Evolutionary conservation across 192 early-diverging fungal species (phyloP), one percentile per base, ranked within the genome.

Genomic region (Coemansia sp.): DNA sequence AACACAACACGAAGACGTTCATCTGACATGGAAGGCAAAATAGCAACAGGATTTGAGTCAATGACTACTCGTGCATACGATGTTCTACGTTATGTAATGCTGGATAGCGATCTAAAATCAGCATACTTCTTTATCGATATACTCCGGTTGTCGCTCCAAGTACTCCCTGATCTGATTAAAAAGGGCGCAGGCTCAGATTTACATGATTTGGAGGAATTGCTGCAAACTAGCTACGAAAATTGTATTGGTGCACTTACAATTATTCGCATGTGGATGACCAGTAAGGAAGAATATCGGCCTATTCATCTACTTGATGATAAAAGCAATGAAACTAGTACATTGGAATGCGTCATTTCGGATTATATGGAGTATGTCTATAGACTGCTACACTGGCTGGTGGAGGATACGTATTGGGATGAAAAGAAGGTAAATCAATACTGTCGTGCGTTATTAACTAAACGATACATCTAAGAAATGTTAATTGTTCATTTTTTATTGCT

Each of bases 281-380:
- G 59, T 50, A 67, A 59, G 33, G 64, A 67, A 25, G 64, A 62
- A 32, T 53, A 74, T 42, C 64, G 64, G 14, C 71, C 71, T 5
- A 37, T 46, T 2, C 64, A 67, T 46, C 33, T 74, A 25, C 22
- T 51, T 9, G 9, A 32, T 0, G 18, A 36, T 14, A 24, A 32
- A 2, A 33, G 35, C 25, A 15, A 51, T 13, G 30, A 28, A 32
- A 32, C 11, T 0, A 14, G 29, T 7, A 23, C 33, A 6, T 37
- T 61, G 3, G n/a, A 30, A 13, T 23, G 9, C 6, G 45, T 48
- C 6, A 32, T 73, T 25, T 10, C 44, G 2, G 59, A 47, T 18
- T 73, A 67, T 23, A 15, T 66, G 20, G 49, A 47, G 1, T 36
- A 58, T 18, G 55, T 67, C 2, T 59, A 73, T 22, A 18, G 28